These are phyloP conservation scores for Gaeumannomyces tritici DNA, from an alignment of 2,329 filamentous ascomycete species.

Conservation along the genomic window DNA sequence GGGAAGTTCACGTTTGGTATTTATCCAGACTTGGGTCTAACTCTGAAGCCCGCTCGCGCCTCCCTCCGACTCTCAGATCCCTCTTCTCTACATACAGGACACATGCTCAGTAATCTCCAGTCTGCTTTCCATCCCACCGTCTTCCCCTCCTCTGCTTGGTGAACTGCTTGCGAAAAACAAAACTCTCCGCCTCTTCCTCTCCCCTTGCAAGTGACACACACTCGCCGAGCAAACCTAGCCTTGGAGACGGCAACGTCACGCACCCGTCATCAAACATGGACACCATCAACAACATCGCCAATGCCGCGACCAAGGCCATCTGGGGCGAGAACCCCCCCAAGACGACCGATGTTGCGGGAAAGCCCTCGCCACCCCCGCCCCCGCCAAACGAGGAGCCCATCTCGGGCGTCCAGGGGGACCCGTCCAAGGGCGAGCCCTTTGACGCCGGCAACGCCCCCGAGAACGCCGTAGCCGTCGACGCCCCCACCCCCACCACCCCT, in stretches of 20 bases:
- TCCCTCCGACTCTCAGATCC: too few species aligned
- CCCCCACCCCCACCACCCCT: too few species aligned
- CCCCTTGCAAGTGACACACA: too few species aligned
- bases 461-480: background rate
- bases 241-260: background rate
- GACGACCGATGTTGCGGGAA: conserved; percentile 12
- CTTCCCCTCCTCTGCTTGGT: too few species aligned
- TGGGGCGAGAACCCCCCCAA: conserved; percentile 32
- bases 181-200: too few species aligned
- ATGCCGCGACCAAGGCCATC: conserved; percentile 35
- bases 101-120: too few species aligned
- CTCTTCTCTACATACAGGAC: too few species aligned
- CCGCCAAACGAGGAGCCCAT: conserved; percentile 52
- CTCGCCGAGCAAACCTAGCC: background rate
- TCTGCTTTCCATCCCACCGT: too few species aligned
- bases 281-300: conserved; percentile 47
- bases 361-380: conserved; percentile 12
- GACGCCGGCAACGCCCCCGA: conserved; percentile 57
- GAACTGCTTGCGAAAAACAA: too few species aligned
- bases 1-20: too few species aligned
- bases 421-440: conserved; percentile 61
- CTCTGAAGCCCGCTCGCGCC: too few species aligned
- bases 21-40: too few species aligned
- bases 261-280: conserved; percentile 41
- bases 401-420: conserved; percentile 59